Base-by-base conservation (phyloP, 441 rosid species). In the Cnidoscolus chayamansa region DNA sequence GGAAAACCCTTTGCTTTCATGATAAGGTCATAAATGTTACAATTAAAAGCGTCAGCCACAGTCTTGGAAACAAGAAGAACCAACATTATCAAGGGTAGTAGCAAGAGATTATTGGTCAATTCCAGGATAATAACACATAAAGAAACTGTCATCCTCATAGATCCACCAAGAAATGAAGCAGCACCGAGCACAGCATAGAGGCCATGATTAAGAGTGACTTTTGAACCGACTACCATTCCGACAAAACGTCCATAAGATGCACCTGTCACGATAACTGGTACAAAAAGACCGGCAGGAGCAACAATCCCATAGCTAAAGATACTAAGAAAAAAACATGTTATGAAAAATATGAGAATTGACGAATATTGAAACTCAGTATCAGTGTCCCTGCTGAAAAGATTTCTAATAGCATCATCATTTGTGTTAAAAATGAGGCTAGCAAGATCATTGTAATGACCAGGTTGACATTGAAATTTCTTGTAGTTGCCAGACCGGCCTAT, bases 401-500 rank as follows among this genome's bases (percentile, higher is more conserved):
- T 93, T 82, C 73, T 82, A 77, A 93, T 88, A 43, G 97, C 89
- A 75, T 93, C 97, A 32, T 93, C 98, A 57, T 89, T 91, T 45
- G 96, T 93, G 87, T 93, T 93, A 77, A 91, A 93, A 65, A 91
- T 85, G 68, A 93, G 96, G 88, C 97, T 93, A 20, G 98, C 98
- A 12, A 93, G 87, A 81, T 91, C 97, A 76, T 93, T 91, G 82
- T 91, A 89, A 65, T 91, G 77, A 72, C 87, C 92, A 45, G 88
- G 54, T 47, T 94, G 81, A 48, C 98, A 93, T 48, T 93, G 97
- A 73, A 87, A 93, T 65, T 86, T 89, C 88, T 91, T 89, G 76
- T 84, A 93, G 83, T 87, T 91, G 19, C 98, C 97, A 58, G 92
- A 88, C 65, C 88, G 87, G 57, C 97, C 94, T 32, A 93, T 78